Percentiles rank a stretch among this genome's conserved stretches.
Evolutionary conservation across 2,329 filamentous ascomycete genomes (phyloP).

Genomic region (Lasiodiplodia citricola): DNA sequence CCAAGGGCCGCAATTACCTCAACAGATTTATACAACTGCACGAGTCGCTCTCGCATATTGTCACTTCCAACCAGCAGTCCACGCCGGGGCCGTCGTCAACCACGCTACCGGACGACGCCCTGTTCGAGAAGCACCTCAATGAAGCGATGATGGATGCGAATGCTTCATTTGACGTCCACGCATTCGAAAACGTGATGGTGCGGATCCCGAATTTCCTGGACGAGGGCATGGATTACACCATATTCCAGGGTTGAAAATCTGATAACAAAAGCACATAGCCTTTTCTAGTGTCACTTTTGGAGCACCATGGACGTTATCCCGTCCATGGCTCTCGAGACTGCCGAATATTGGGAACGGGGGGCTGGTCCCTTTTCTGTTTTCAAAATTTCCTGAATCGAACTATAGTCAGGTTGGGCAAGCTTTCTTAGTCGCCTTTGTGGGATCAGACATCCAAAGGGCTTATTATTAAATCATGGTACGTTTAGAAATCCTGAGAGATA

Average conservation of each 20-base stretch:
- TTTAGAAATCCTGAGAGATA: neutral
- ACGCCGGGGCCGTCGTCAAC: neutral
- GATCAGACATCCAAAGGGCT: too few species aligned
- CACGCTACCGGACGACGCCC: neutral
- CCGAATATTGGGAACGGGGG: too few species aligned
- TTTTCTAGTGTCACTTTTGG: neutral
- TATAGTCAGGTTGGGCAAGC: too few species aligned
- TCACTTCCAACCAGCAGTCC: neutral
- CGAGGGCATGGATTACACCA: neutral
- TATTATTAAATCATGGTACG: too few species aligned
- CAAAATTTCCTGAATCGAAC: too few species aligned
- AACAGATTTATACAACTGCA: neutral
- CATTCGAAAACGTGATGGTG: constrained; percentile 1
- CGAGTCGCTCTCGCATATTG: neutral
- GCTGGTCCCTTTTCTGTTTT: too few species aligned
- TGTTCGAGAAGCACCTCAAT: neutral
- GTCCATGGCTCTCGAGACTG: too few species aligned
- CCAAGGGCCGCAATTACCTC: neutral
- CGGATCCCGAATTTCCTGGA: neutral
- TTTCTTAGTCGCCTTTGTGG: too few species aligned
- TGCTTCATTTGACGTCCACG: neutral
- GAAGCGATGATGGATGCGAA: neutral
- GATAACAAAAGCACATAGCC: neutral
- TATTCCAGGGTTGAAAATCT: neutral
- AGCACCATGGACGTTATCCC: too few species aligned